phyloP scores from a whole-genome alignment of 257 asterid genomes.

The Knoxia roxburghii region DNA sequence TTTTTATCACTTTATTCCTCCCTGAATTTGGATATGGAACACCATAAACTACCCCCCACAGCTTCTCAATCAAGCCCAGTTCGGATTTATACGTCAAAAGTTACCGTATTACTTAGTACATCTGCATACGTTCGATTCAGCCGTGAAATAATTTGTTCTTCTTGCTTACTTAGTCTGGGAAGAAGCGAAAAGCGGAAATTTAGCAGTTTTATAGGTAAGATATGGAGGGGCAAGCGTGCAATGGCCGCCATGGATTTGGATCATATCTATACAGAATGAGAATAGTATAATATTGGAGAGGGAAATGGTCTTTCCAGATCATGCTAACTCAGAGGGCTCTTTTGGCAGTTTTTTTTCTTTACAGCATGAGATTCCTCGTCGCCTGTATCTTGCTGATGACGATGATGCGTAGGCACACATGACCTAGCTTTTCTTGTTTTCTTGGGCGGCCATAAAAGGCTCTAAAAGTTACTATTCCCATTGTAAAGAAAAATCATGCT shows the following conservation, averaged over 20 bases:
- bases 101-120: no score
- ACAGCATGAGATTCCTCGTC: slow-evolving; percentile 11
- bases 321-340: not conserved
- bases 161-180: not conserved
- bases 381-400: not conserved
- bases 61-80: no score
- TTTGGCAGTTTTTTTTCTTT: not conserved
- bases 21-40: not conserved
- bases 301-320: slow-evolving; percentile 9
- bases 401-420: slow-evolving; percentile 6
- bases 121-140: no score
- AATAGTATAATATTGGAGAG: no score
- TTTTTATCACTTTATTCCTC: not conserved
- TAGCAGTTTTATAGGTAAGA: slow-evolving; percentile 5
- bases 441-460: slow-evolving; percentile 8
- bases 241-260: no score
- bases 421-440: not conserved
- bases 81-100: no score
- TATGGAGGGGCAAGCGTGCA: not conserved
- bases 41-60: slow-evolving; percentile 5
- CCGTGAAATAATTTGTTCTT: no score
- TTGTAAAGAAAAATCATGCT: no score
- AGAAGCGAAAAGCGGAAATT: slow-evolving; percentile 1
- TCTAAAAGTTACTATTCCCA: no score
- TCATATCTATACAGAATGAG: no score